Conservation (phyloP, 2,329 filamentous ascomycete species). For the Aspergillus neotritici region DNA sequence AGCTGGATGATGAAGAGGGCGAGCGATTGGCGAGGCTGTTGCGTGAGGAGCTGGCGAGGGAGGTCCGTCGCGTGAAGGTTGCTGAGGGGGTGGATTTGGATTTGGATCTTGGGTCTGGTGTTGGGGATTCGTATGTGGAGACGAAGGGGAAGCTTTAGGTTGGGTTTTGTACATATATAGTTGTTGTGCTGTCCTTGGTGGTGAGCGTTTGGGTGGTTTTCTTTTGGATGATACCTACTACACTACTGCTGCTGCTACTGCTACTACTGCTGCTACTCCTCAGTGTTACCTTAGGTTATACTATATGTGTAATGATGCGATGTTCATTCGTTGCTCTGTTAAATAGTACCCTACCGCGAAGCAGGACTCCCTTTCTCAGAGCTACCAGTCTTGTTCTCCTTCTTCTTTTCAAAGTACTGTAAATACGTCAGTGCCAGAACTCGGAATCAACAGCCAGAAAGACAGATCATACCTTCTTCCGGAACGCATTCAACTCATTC, state of each 20-base stretch:
- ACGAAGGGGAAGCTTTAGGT: conserved; percentile 18
- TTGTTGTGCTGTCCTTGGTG: not conserved
- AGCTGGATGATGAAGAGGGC: conserved; percentile 44
- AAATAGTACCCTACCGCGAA: not conserved
- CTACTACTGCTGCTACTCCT: no score
- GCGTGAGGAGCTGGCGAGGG: conserved; percentile 33
- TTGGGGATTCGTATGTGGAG: not conserved
- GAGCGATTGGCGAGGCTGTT: conserved; percentile 33
- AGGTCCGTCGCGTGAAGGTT: conserved; percentile 31
- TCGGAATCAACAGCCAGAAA: not conserved
- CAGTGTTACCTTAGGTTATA: not conserved
- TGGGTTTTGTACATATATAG: not conserved
- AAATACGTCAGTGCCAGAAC: not conserved
- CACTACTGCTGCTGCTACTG: no score
- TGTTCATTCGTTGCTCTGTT: no score
- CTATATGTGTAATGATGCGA: not conserved
- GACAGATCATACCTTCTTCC: conserved; percentile 44
- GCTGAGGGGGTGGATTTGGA: conserved; percentile 36
- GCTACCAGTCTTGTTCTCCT: not conserved
- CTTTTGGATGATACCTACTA: not conserved
- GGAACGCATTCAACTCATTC: conserved; percentile 63
- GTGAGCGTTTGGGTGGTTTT: not conserved
- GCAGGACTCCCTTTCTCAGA: conserved; percentile 4
- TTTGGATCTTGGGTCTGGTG: conserved; percentile 10
- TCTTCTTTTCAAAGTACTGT: conserved; percentile 15